Conservation (phyloP, 805 yeast genomes). For the Vanderwaltozyma tropicalis region DNA sequence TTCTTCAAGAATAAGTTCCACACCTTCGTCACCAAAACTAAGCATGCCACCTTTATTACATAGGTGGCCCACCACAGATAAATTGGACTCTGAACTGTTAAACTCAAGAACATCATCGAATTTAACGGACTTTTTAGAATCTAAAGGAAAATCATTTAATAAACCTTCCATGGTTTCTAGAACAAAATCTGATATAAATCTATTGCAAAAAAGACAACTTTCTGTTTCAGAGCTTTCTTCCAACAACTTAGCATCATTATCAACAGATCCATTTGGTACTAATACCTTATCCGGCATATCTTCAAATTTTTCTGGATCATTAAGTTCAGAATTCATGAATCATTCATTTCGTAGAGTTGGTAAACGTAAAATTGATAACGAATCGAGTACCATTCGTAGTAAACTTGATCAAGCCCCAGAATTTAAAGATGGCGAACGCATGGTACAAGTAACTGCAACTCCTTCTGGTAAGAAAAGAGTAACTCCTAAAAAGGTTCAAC, state of each 20-base stretch:
- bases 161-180: slow-evolving; percentile 16
- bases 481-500: slow-evolving; percentile 7
- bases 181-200: slow-evolving; percentile 23
- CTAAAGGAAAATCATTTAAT: slow-evolving; percentile 8
- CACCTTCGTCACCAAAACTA: slow-evolving; percentile 7
- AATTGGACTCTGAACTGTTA: slow-evolving; percentile 5
- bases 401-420: no score
- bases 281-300: no score
- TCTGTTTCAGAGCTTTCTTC: slow-evolving; percentile 15
- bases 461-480: slow-evolving; percentile 16
- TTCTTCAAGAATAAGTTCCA: slow-evolving; percentile 6
- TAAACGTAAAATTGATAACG: slow-evolving; percentile 6
- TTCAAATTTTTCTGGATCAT: no score
- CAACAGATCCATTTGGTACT: neutral
- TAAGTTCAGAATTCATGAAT: no score
- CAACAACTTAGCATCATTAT: slow-evolving; percentile 1
- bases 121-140: slow-evolving; percentile 18
- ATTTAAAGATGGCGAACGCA: no score
- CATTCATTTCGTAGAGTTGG: slow-evolving; percentile 25
- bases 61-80: neutral
- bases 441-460: slow-evolving; percentile 27
- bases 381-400: no score
- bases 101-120: slow-evolving; percentile 18
- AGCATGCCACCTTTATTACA: slow-evolving; percentile 1
- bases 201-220: slow-evolving; percentile 23